Percentiles rank a stretch among this genome's conserved stretches.
Conservation (phyloP, 2,329 filamentous ascomycete genomes). For the Cladosporium velox region DNA sequence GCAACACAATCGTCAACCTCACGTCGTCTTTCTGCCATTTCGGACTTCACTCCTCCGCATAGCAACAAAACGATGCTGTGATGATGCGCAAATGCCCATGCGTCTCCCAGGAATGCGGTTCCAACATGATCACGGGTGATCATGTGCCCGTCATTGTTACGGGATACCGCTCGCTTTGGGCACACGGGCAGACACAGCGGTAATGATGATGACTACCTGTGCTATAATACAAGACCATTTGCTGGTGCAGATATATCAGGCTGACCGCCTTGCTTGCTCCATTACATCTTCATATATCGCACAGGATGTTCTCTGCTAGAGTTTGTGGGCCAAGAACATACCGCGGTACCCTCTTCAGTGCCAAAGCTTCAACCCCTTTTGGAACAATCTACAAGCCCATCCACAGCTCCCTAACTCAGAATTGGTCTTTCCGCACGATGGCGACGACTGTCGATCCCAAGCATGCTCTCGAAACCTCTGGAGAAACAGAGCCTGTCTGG, state of each 20-base stretch:
- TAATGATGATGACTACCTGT: neutral
- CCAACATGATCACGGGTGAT: neutral
- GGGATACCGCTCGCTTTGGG: neutral
- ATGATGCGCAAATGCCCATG: neutral
- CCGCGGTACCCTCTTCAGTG: neutral
- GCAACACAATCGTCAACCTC: neutral
- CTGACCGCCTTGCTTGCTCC: neutral
- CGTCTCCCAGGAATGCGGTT: neutral
- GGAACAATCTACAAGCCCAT: neutral
- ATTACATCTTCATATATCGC: neutral
- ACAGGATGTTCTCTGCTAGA: neutral
- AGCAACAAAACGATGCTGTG: neutral
- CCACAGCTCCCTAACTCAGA: neutral
- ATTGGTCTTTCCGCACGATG: conserved; percentile 20
- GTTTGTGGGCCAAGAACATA: neutral
- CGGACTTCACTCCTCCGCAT: neutral
- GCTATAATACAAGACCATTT: neutral
- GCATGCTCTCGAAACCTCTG: conserved; percentile 51
- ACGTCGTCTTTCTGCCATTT: neutral
- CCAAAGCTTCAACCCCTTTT: neutral
- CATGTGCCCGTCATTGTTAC: conserved; percentile 2
- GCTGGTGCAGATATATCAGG: neutral
- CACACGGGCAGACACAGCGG: neutral
- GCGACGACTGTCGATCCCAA: conserved; percentile 28
- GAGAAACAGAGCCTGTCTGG: conserved; percentile 57